Evolutionary conservation across 2,329 filamentous ascomycete genomes (phyloP), one percentile per base, ranked within the genome.

Genomic region (Didymella glomerata): DNA sequence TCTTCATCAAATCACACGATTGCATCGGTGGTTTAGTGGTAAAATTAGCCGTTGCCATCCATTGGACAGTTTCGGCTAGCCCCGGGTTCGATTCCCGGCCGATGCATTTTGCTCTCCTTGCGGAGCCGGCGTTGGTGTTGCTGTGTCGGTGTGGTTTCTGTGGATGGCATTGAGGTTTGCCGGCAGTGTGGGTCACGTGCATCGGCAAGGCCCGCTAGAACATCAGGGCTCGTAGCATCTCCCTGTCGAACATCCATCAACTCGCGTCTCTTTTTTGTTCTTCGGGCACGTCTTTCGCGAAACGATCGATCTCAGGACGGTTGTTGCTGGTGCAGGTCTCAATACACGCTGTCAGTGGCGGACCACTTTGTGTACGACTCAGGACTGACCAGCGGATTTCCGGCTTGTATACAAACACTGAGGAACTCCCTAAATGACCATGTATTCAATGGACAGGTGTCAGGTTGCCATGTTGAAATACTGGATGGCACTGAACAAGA

Each of bases 1-100:
- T 27, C 13, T 32, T 32, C 30, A 32, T 32, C 13, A 32, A 32
- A 16, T 32, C 4, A 32, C 13, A 9, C 2, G 11, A 8, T 7
- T 14, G 46, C 46, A 38, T 48, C 46, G 32, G 46, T 48, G 46
- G 46, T 48, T 48, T 48, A 48, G 46, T 48, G 46, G 46, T 48
- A 48, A 48, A 48, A 48, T 48, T 48, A 48, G 46, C 46, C 46
- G 46, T 48, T 48, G 46, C 46, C 46, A 48, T 47, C 42, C 42
- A 18, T 45, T 28, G 42, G 42, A 34, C 45, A 34, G 28, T 47
- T 34, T 48, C 46, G 46, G 46, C 46, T 48, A 48, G 46, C 46
- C 46, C 46, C 46, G 45, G 27, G 45, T 47, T 47, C 46, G 46
- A 48, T 48, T 36, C 46, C 25, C 45, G 45, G 45, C 45, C 28